Evolutionary conservation across 352 stramenopile species (phyloP), one percentile per base, ranked within the genome.

Genomic region (Pythium aristosporum): DNA sequence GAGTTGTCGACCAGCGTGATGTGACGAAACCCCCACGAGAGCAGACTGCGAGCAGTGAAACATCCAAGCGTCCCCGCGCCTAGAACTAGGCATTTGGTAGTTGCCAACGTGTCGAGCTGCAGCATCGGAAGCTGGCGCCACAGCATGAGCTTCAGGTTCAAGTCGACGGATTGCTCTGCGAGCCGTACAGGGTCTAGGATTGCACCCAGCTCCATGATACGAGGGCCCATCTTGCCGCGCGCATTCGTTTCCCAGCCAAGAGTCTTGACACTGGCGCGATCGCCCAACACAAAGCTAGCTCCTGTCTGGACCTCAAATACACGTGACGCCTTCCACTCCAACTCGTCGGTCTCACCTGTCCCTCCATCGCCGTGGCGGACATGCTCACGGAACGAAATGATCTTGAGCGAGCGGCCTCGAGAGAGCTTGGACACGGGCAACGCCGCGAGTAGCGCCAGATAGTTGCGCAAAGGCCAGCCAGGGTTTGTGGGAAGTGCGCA

Each of bases 121-220:
- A 99, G 80, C 34, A 80, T 77, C 6, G 98, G 98, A 21, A 99
- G 77, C 56, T 98, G 93, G 6, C 97, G 82, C 98, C 98, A 99
- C 39, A 97, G 91, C 98, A 99, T 99, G 18, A 99, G 80, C 72
- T 98, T 97, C 10, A 99, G 71, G 73, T 99, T 99, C 51, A 99
- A 79, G 68, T 99, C 92, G n/a, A 98, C 94, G 1, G 96, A 98
- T 58, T 98, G 96, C 42, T 97, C 85, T 8, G 95, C 95, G 20
- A 99, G 85, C 30, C 96, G 91, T 10, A 91, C 81, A 53, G 78
- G 93, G 59, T 96, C 85, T 28, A 96, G 58, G 11, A 92, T 77
- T 2, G 76, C 69, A 4, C 72, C 69, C n/a, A 96, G 71, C 43
- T 94, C 79, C 80, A 94, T 91, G 28, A 83, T 68, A 13, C 87